Evolutionary conservation across 225 moss, liverwort and hornwort genomes (phyloP).

Genomic region (Physcomitrellopsis africana): DNA sequence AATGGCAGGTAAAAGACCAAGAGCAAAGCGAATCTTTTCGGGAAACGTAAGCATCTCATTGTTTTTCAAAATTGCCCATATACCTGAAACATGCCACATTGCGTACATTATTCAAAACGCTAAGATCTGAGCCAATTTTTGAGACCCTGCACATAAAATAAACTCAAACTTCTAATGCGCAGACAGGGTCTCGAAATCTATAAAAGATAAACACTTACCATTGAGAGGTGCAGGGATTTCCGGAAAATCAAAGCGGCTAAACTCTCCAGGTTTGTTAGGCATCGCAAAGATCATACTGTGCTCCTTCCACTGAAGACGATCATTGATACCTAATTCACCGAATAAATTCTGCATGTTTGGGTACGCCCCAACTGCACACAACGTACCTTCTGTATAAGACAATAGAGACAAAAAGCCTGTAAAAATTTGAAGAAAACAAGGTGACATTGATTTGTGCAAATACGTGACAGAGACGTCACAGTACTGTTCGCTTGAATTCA

Average conservation of each 20-base stretch:
- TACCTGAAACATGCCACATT: slow-evolving; percentile 55
- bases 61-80: slow-evolving; percentile 95
- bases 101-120: not conserved
- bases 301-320: slow-evolving; percentile 99
- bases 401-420: too few relatives aligned
- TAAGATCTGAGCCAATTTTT: not conserved
- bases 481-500: not conserved
- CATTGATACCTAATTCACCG: slow-evolving; percentile 93
- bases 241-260: slow-evolving; percentile 97
- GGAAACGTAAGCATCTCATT: slow-evolving; percentile 89
- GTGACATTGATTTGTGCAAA: not conserved
- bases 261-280: slow-evolving; percentile 92
- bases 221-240: slow-evolving; percentile 86
- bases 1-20: slow-evolving; percentile 93
- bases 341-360: slow-evolving; percentile 95
- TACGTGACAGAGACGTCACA: not conserved
- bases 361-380: slow-evolving; percentile 86
- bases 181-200: not conserved
- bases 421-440: too few relatives aligned
- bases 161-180: not conserved
- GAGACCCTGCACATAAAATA: not conserved
- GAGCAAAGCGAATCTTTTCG: slow-evolving; percentile 89
- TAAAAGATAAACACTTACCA: slow-evolving; percentile 47
- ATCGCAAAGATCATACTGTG: slow-evolving; percentile 98
- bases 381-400: not conserved